phyloP scores from a whole-genome alignment of 768 basidiomycete species.

The Trametes cinnabarina region DNA sequence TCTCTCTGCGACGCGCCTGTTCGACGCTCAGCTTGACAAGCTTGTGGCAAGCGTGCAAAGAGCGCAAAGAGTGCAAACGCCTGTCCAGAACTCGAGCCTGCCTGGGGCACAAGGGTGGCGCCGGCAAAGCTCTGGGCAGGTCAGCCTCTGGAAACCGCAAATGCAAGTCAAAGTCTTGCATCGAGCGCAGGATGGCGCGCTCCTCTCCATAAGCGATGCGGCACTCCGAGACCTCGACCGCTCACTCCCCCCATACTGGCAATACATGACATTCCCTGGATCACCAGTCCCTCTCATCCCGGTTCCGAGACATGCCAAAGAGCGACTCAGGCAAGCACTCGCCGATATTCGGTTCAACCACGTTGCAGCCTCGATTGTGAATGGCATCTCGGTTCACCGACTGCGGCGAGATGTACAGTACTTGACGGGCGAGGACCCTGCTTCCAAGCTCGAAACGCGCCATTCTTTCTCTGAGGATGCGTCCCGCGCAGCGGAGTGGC shows the following conservation, averaged over 20 bases:
- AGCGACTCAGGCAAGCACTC: slow-evolving; percentile 57
- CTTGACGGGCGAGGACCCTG: slow-evolving; percentile 81
- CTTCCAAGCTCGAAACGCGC: slow-evolving; percentile 68
- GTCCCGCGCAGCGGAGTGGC: slow-evolving; percentile 64
- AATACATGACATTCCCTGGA: slow-evolving; percentile 58
- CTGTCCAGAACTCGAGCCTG: no score
- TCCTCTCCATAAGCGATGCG: slow-evolving; percentile 39
- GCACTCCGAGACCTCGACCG: slow-evolving; percentile 39
- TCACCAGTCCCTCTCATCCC: slow-evolving; percentile 48
- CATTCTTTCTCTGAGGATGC: slow-evolving; percentile 78
- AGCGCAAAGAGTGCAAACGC: no score
- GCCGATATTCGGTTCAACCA: slow-evolving; percentile 63
- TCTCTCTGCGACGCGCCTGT: slow-evolving; percentile 32
- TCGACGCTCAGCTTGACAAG: slow-evolving; percentile 13
- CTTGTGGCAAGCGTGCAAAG: neutral
- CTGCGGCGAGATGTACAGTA: slow-evolving; percentile 72
- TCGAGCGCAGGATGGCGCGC: slow-evolving; percentile 39
- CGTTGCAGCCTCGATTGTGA: slow-evolving; percentile 61
- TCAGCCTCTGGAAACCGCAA: neutral
- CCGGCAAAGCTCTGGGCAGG: neutral
- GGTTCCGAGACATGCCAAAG: slow-evolving; percentile 53
- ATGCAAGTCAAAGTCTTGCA: slow-evolving; percentile 34
- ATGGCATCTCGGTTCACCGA: slow-evolving; percentile 61
- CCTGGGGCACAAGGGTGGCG: no score
- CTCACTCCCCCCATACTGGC: slow-evolving; percentile 68